A percentile compares a stretch with the other conserved stretches of the same genome.
Conservation (phyloP, 2,329 filamentous ascomycete species). For the Colletotrichum australisinense region DNA sequence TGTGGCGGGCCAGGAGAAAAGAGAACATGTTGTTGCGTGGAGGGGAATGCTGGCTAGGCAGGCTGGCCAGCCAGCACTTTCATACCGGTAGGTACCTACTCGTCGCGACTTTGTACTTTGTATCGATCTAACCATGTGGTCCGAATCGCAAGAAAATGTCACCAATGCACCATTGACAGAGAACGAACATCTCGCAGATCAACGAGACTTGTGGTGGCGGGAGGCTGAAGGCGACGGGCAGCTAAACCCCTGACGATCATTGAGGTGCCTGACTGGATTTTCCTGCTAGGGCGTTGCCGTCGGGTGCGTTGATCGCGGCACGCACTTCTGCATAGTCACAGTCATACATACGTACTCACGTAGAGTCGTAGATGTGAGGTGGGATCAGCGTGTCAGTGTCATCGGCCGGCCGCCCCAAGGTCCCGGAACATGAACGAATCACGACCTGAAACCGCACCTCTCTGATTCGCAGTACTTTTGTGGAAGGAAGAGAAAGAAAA, state of each 20-base stretch:
- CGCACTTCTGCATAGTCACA: background rate
- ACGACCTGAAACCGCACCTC: slow-evolving; percentile 4
- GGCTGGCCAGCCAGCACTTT: background rate
- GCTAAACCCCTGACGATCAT: slow-evolving; percentile 24
- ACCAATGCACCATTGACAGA: background rate
- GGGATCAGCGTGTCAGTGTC: slow-evolving; percentile 1
- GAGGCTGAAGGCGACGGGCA: slow-evolving; percentile 3
- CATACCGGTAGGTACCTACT: background rate
- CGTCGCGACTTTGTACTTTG: too few species aligned
- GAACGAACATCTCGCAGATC: background rate
- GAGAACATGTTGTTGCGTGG: background rate
- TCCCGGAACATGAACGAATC: background rate
- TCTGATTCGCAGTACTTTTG: background rate
- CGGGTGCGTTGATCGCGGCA: background rate
- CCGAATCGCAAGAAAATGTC: too few species aligned
- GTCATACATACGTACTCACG: background rate
- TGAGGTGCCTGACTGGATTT: background rate
- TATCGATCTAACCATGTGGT: too few species aligned
- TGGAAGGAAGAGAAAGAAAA: too few species aligned
- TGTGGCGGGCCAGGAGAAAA: background rate
- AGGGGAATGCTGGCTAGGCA: background rate
- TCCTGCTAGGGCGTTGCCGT: background rate
- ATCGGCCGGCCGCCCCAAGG: background rate
- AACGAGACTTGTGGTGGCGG: background rate
- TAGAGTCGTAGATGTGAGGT: background rate